Percentiles rank a stretch among this genome's conserved stretches.
Conservation (phyloP, 257 asterid genomes). For the Nicotiana otophora region DNA sequence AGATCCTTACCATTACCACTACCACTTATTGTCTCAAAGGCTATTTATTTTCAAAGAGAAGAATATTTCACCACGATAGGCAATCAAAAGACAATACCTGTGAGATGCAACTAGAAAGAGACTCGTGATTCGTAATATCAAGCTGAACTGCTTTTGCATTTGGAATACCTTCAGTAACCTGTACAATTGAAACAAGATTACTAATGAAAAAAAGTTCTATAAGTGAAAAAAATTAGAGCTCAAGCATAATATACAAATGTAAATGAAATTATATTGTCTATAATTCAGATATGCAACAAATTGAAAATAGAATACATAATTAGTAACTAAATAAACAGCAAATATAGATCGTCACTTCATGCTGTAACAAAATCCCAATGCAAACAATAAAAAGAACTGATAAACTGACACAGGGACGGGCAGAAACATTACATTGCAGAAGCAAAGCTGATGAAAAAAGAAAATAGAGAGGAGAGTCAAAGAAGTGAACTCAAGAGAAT, state of each 20-base stretch:
- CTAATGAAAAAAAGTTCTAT: background rate
- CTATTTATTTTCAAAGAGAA: background rate
- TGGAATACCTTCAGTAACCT: constrained; percentile 66
- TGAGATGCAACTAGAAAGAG: constrained; percentile 41
- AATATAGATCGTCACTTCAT: background rate
- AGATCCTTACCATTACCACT: background rate
- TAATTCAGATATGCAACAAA: background rate
- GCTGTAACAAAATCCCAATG: background rate
- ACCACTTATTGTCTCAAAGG: background rate
- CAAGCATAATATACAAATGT: background rate
- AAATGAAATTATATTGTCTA: background rate
- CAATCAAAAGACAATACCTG: constrained; percentile 40
- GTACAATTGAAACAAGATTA: constrained; percentile 16
- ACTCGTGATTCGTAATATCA: constrained; percentile 48
- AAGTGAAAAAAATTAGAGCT: background rate
- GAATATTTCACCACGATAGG: background rate
- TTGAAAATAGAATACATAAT: background rate
- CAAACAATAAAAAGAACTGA: background rate
- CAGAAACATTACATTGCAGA: background rate
- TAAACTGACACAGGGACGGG: background rate
- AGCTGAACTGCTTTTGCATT: constrained; percentile 81
- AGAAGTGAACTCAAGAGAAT: background rate
- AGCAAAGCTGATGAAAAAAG: background rate
- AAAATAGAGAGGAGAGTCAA: background rate
- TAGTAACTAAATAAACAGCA: background rate